Evolutionary conservation across 2,329 filamentous ascomycete species (phyloP), one percentile per base, ranked within the genome.

Genomic region (Bisporella sp.): DNA sequence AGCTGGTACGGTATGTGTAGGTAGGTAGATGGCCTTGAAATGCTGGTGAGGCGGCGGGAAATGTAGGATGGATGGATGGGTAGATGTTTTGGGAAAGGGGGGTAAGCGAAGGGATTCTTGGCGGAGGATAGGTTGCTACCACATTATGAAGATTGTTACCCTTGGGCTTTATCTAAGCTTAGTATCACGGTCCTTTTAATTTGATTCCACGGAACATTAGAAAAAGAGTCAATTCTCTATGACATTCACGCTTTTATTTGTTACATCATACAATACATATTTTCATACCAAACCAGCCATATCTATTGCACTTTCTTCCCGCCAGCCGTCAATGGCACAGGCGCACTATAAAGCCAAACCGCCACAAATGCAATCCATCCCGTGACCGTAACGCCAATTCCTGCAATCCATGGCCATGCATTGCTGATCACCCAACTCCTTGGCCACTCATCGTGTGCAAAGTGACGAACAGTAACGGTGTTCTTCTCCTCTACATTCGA

Each of bases 361-460:
- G 82, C 81, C 47, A 90, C 87, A 70, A 99, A 97, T 0, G 74
- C 81, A 55, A 97, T 58, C 79, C 91, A 99, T 6, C 90, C 93
- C 8, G 74, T 76, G 49, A 96, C 79, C 2, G 95, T 96, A 46
- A 85, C 84, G 66, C 80, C 87, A 54, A 97, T 87, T 53, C 93
- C 92, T 0, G 84, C 78, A 64, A 99, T 88, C 89, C 92, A 97
- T 8, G 92, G 89, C 88, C 89, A 97, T 3, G 90, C 92, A 41
- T 85, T 91, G 54, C 80, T 88, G 66, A 99, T 99, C 65, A 79
- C 81, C 73, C 83, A 97, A 69, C 88, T 95, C 62, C 93, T 81
- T 32, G 90, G 88, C 81, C 87, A 99, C 75, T 99, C 93, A 68
- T 99, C 85, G 75, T 99, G 93, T 6, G 93, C 93, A 71, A 96